Evolutionary conservation across 805 yeast species (phyloP), one percentile per base, ranked within the genome.

Genomic region (Hanseniaspora meyeri): DNA sequence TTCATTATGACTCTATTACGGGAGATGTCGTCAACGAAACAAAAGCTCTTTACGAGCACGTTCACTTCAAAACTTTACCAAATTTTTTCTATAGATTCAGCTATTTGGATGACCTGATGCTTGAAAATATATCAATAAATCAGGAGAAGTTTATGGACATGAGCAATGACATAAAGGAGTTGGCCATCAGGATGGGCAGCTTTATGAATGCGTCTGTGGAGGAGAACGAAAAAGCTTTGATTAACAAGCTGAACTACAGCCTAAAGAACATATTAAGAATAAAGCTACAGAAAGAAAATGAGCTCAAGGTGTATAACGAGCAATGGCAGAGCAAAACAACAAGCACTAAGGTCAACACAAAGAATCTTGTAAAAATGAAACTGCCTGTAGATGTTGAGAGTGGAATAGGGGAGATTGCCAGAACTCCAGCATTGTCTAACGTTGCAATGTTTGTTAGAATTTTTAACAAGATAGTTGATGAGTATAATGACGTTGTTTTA

Each of bases 381-480:
- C 31, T 42, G 9, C 45, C 34, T 29, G 37, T 45, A 29, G 37
- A 29, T 5, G 48, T 29, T 17, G 37, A 43, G 20, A 17, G 16
- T 29, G 38, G 6, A 14, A 3, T 16, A 27, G 36, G 16, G 12
- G 38, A 31, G 6, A n/a, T 12, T 29, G 24, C 16, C 27, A 45
- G 10, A 19, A 42, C 24, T 12, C 12, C 45, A 2, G 14, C 31
- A 3, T 24, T 42, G 31, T 42, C 45, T 16, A 45, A 53, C 32
- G 47, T 53, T 6, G 38, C 29, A n/a, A 53, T 46, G 27, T 53
- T 46, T 34, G n/a, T 53, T 6, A 37, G 27, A 19, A 49, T 53
- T 3, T 53, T 53, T 17, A 46, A 53, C 32, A 38, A 37, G 38
- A 53, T 51, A 11, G 29, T 45, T 12, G 40, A 38, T 6, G 57